Percentiles rank a stretch among this genome's conserved stretches.
Evolutionary conservation across 768 basidiomycete genomes (phyloP).

Genomic region (Chalciporus sphaerocephalus): DNA sequence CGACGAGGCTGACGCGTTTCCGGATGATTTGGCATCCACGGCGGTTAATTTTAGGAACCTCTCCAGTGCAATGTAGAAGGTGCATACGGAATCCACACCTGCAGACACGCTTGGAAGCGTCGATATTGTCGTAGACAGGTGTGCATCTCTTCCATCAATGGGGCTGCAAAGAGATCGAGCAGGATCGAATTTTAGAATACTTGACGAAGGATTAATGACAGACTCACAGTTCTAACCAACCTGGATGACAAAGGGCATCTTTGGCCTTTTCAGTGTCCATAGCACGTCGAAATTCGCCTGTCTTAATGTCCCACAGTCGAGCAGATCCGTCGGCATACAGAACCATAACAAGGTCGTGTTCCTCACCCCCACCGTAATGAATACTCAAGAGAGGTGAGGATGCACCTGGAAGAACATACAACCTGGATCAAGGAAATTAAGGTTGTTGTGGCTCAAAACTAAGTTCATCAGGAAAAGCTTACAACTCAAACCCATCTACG

Average conservation of each 20-base stretch:
- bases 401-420: slow-evolving; percentile 80
- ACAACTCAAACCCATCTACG: slow-evolving; percentile 77
- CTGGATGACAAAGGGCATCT: slow-evolving; percentile 65
- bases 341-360: slow-evolving; percentile 62
- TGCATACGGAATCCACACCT: slow-evolving; percentile 37
- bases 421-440: slow-evolving; percentile 37
- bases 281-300: slow-evolving; percentile 80
- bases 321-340: slow-evolving; percentile 73
- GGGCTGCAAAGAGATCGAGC: slow-evolving; percentile 11
- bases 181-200: not conserved
- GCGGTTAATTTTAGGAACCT: slow-evolving; percentile 47
- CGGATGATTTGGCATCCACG: slow-evolving; percentile 48
- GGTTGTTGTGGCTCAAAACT: not conserved
- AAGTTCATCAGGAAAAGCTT: slow-evolving; percentile 29
- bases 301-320: slow-evolving; percentile 82
- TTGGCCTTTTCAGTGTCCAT: slow-evolving; percentile 72
- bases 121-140: slow-evolving; percentile 22
- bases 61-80: slow-evolving; percentile 49
- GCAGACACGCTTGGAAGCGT: slow-evolving; percentile 18
- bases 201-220: not conserved
- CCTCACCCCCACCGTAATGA: slow-evolving; percentile 50
- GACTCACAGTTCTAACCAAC: slow-evolving; percentile 70
- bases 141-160: slow-evolving; percentile 26
- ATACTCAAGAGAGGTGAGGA: slow-evolving; percentile 60
- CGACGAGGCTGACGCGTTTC: slow-evolving; percentile 41